Evolutionary conservation across 2,329 filamentous ascomycete species (phyloP).

Genomic region (Fusarium drepaniforme): DNA sequence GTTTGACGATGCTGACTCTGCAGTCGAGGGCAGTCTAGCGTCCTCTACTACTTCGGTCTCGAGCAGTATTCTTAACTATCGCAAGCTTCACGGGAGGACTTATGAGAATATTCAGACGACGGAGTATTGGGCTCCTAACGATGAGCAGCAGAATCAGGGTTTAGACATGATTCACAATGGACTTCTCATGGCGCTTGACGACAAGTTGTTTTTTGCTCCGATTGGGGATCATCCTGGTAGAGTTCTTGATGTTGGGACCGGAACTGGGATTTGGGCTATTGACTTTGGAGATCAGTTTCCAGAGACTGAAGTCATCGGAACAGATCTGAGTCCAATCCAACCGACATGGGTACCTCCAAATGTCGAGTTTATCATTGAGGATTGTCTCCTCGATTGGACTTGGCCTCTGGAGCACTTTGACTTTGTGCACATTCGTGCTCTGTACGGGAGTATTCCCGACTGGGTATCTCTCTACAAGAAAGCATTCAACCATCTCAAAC

Average conservation of each 20-base stretch:
- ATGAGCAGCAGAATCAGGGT: neutral
- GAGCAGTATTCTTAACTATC: constrained; percentile 34
- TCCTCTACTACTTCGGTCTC: constrained; percentile 28
- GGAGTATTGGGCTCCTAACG: constrained; percentile 43
- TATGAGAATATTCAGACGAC: constrained; percentile 34
- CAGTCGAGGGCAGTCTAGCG: constrained; percentile 2
- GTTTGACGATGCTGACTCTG: constrained; percentile 12
- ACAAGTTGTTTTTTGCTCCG: constrained; percentile 41
- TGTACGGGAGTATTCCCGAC: constrained; percentile 68
- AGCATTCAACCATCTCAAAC: constrained; percentile 61
- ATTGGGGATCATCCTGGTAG: constrained; percentile 33
- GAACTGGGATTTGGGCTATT: constrained; percentile 67
- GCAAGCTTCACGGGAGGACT: constrained; percentile 29
- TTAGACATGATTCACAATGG: neutral
- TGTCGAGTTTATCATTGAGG: constrained; percentile 50
- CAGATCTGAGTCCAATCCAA: constrained; percentile 52
- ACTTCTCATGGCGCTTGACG: constrained; percentile 35
- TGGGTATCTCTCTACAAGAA: constrained; percentile 68
- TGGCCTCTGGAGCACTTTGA: constrained; percentile 60
- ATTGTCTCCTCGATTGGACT: constrained; percentile 58
- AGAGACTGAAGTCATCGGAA: constrained; percentile 46
- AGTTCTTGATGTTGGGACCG: constrained; percentile 66
- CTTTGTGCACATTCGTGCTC: constrained; percentile 68
- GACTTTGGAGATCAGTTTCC: constrained; percentile 49
- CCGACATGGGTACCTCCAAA: constrained; percentile 48